Evolutionary conservation across 371 early-diverging fungal genomes (phyloP).

Genomic region (Mortierella sp.): DNA sequence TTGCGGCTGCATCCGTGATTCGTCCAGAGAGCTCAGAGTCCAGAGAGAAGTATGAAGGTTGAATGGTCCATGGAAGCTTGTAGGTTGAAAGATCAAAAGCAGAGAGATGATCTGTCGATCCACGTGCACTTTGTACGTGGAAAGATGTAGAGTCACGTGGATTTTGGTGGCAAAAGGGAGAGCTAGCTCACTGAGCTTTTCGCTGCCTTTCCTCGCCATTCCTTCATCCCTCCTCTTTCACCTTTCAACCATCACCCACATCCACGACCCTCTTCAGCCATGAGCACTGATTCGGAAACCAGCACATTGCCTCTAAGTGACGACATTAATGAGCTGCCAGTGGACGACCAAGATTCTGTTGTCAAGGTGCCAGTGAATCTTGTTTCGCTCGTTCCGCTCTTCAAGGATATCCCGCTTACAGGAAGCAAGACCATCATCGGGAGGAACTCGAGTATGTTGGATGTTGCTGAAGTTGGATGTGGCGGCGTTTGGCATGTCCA

Average conservation of each 20-base stretch:
- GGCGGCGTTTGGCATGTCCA: too few species aligned
- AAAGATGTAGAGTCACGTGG: slow-evolving; percentile 6
- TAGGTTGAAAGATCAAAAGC: too few species aligned
- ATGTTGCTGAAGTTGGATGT: background rate
- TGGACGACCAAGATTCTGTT: slow-evolving; percentile 7
- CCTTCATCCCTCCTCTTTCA: background rate
- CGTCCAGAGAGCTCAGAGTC: too few species aligned
- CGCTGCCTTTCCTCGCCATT: background rate
- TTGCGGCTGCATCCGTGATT: too few species aligned
- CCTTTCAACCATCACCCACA: background rate
- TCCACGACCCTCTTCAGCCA: background rate
- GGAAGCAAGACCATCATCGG: slow-evolving; percentile 28
- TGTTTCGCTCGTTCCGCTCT: slow-evolving; percentile 10
- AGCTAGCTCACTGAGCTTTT: background rate
- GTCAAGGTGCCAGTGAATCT: slow-evolving; percentile 9
- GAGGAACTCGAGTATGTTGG: slow-evolving; percentile 16
- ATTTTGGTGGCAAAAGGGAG: slow-evolving; percentile 8
- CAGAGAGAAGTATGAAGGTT: too few species aligned
- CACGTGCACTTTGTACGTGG: too few species aligned
- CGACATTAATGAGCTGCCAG: slow-evolving; percentile 29
- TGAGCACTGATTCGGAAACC: slow-evolving; percentile 7
- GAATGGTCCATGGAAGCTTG: too few species aligned
- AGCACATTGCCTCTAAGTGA: slow-evolving; percentile 13
- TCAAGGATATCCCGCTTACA: slow-evolving; percentile 14
- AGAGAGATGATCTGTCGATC: too few species aligned